Evolutionary conservation across 768 basidiomycete species (phyloP).

Genomic region (Fomitopsis pulvina): DNA sequence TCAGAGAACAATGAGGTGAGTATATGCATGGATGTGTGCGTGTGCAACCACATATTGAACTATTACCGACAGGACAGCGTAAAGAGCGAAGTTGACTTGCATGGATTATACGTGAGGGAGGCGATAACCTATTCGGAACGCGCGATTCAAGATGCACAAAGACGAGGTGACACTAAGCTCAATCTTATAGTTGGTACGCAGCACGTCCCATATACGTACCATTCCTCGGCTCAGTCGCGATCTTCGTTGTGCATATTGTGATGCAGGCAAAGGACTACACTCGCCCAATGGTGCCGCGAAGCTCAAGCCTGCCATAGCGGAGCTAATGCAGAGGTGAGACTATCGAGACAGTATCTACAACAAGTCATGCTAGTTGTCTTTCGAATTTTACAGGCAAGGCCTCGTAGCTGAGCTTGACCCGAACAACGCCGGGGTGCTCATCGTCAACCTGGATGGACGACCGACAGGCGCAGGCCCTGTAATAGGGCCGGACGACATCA

Average conservation of each 20-base stretch:
- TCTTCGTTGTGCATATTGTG: neutral
- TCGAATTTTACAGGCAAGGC: conserved; percentile 45
- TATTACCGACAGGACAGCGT: conserved; percentile 43
- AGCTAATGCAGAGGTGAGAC: conserved; percentile 71
- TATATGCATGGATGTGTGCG: neutral
- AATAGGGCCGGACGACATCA: conserved; percentile 52
- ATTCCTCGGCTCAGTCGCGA: neutral
- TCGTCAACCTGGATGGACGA: conserved; percentile 59
- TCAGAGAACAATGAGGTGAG: conserved; percentile 71
- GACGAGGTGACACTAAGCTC: conserved; percentile 55
- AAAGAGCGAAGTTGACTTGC: conserved; percentile 78
- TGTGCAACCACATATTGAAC: neutral
- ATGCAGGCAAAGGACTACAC: conserved; percentile 75
- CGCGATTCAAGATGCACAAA: conserved; percentile 62
- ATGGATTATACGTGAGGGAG: conserved; percentile 92
- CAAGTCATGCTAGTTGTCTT: neutral
- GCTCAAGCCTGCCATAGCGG: conserved; percentile 88
- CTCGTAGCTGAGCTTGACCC: conserved; percentile 73
- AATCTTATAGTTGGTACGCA: conserved; percentile 79
- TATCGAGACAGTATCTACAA: no score
- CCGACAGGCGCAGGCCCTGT: conserved; percentile 30
- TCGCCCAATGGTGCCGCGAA: conserved; percentile 72
- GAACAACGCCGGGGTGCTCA: conserved; percentile 74
- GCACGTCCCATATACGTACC: neutral
- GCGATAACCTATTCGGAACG: conserved; percentile 69